A percentile compares a stretch with the other conserved stretches of the same genome.
These are phyloP conservation scores for Ophiostoma perfectum DNA, from an alignment of 2,329 filamentous ascomycete species.

Conservation along the genomic window DNA sequence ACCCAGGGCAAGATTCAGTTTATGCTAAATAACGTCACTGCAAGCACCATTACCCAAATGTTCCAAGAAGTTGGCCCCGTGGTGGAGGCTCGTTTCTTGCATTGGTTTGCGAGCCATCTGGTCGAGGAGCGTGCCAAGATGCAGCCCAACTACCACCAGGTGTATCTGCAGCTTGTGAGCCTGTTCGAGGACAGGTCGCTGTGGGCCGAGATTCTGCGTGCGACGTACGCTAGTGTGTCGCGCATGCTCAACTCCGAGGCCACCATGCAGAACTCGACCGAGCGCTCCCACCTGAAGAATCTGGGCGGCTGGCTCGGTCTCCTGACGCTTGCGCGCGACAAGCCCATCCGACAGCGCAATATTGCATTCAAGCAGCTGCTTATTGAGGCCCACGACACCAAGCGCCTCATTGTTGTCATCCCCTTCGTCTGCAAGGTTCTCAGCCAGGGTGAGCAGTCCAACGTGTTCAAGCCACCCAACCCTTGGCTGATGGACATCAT, in stretches of 20 bases:
- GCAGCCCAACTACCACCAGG: slow-evolving; percentile 91
- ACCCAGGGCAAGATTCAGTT: slow-evolving; percentile 92
- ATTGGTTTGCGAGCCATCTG: slow-evolving; percentile 94
- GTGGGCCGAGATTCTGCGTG: slow-evolving; percentile 83
- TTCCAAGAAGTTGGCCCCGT: slow-evolving; percentile 74
- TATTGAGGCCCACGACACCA: slow-evolving; percentile 87
- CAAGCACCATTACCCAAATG: slow-evolving; percentile 79
- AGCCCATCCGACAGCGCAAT: slow-evolving; percentile 92
- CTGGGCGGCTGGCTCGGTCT: slow-evolving; percentile 90
- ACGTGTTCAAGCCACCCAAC: slow-evolving; percentile 88
- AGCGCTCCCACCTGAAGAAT: slow-evolving; percentile 86
- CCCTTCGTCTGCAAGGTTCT: slow-evolving; percentile 97
- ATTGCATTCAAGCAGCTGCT: slow-evolving; percentile 95
- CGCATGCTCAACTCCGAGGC: slow-evolving; percentile 85
- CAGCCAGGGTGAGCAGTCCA: slow-evolving; percentile 74
- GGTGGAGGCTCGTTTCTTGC: slow-evolving; percentile 74
- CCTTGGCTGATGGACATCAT: slow-evolving; percentile 98
- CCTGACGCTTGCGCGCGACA: slow-evolving; percentile 85
- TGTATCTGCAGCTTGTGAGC: slow-evolving; percentile 85
- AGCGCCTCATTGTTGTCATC: slow-evolving; percentile 85
- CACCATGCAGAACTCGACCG: slow-evolving; percentile 76
- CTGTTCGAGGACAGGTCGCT: slow-evolving; percentile 73
- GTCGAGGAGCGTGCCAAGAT: slow-evolving; percentile 95
- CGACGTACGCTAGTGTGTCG: slow-evolving; percentile 83
- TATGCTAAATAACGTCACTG: slow-evolving; percentile 91